A percentile compares a stretch with the other conserved stretches of the same genome.
These are phyloP conservation scores for Talaromyces wortmannii DNA, from an alignment of 495 filamentous ascomycete genomes.

Conservation along the genomic window DNA sequence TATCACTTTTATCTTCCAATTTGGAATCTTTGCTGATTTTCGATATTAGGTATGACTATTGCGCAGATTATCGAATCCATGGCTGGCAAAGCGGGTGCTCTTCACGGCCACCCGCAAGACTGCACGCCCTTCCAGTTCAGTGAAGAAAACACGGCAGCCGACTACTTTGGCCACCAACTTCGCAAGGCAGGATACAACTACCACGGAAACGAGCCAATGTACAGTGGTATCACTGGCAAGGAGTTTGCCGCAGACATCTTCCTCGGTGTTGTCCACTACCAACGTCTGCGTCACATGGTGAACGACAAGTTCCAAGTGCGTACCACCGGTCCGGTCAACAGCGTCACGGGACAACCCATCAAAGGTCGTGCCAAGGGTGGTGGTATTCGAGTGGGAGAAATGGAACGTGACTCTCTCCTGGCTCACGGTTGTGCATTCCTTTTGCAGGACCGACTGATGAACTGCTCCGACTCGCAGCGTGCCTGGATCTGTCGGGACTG, in stretches of 20 bases:
- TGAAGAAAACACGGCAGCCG: constrained; percentile 82
- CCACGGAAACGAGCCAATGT: constrained; percentile 97
- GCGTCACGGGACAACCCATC: constrained; percentile 89
- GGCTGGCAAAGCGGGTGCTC: constrained; percentile 87
- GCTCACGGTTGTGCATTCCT: constrained; percentile 94
- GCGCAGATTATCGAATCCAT: constrained; percentile 98
- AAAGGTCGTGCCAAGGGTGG: constrained; percentile 94
- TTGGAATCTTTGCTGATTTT: neutral
- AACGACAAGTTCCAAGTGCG: constrained; percentile 99
- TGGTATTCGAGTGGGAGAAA: constrained; percentile 97
- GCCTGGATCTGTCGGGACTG: constrained; percentile 85
- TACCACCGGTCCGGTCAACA: constrained; percentile 85
- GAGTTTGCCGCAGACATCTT: constrained; percentile 95
- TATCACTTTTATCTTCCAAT: constrained; percentile 1
- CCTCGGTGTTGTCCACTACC: constrained; percentile 95
- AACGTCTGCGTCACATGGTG: constrained; percentile 96
- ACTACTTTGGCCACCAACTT: constrained; percentile 95
- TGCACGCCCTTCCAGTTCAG: constrained; percentile 91
- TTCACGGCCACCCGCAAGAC: constrained; percentile 92
- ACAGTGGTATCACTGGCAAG: constrained; percentile 89
- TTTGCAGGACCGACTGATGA: constrained; percentile 89
- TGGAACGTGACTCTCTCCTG: constrained; percentile 92
- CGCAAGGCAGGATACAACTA: constrained; percentile 94
- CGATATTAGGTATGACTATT: constrained; percentile 73
- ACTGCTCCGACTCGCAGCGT: constrained; percentile 86